Percentiles rank a stretch among this genome's conserved stretches.
These are phyloP conservation scores for Cicer pinnatifidum DNA, from an alignment of 306 rosid genomes.

Conservation along the genomic window DNA sequence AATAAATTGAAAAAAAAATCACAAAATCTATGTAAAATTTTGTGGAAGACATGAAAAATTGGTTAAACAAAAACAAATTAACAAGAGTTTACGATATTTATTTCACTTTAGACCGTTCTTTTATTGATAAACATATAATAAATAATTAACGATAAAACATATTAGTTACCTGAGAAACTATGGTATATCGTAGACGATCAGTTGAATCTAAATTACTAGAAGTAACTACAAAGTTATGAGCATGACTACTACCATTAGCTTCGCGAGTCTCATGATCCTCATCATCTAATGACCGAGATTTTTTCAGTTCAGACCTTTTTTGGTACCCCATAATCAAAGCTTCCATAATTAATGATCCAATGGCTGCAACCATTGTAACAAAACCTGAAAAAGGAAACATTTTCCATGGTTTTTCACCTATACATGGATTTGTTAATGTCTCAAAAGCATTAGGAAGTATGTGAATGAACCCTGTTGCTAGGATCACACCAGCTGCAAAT, in stretches of 20 bases:
- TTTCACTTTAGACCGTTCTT: no score
- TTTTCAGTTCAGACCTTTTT: constrained; percentile 48
- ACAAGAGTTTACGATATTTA: no score
- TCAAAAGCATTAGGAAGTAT: constrained; percentile 68
- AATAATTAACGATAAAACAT: neutral
- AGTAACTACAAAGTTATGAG: constrained; percentile 10
- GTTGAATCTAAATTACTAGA: constrained; percentile 39
- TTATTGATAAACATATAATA: neutral
- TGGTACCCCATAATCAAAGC: constrained; percentile 57
- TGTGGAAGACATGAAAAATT: no score
- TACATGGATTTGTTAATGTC: constrained; percentile 55
- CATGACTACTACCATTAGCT: neutral
- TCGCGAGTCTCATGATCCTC: constrained; percentile 43
- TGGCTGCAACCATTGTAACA: constrained; percentile 66
- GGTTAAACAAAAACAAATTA: no score
- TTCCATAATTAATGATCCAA: constrained; percentile 64
- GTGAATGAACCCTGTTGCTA: constrained; percentile 76
- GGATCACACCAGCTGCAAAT: constrained; percentile 72
- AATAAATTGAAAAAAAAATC: no score
- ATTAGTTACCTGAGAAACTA: constrained; percentile 47
- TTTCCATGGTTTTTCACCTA: constrained; percentile 60
- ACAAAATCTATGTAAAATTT: no score
- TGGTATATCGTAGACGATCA: constrained; percentile 36
- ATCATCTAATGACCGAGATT: constrained; percentile 45
- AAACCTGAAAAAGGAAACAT: constrained; percentile 69